phyloP scores from a whole-genome alignment of 73 alveolate species.

The Stentor roeselii region DNA sequence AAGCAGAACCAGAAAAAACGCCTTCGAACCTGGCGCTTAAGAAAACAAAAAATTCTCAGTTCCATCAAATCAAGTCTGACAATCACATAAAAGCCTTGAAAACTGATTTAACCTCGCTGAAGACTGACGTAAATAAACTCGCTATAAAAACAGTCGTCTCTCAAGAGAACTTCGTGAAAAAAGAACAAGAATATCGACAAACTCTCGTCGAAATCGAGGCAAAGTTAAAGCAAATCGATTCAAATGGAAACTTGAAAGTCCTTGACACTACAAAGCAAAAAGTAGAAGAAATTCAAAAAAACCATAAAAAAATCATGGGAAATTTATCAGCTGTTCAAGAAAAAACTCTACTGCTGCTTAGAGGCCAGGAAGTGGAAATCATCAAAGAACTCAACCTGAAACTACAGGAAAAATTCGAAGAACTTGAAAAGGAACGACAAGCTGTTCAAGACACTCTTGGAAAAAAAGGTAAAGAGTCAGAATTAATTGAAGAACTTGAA shows the following conservation, averaged over 20 bases:
- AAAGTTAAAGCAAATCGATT: neutral
- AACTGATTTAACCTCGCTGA: no score
- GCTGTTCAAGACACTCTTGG: neutral
- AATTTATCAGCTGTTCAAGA: neutral
- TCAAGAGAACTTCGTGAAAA: neutral
- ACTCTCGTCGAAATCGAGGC: neutral
- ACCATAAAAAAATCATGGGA: neutral
- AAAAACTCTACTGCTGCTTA: neutral
- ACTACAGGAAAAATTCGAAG: neutral
- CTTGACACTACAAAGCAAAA: neutral
- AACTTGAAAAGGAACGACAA: neutral
- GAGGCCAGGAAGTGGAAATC: neutral
- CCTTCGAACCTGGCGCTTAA: no score
- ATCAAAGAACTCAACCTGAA: slow-evolving; percentile 18
- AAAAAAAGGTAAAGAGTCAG: neutral
- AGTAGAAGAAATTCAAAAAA: neutral
- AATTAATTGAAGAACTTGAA: slow-evolving; percentile 41
- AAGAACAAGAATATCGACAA: slow-evolving; percentile 8
- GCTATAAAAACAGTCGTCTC: neutral
- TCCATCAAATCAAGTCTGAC: no score
- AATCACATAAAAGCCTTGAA: no score
- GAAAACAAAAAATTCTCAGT: no score
- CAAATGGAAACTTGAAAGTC: neutral
- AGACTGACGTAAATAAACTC: neutral
- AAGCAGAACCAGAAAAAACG: neutral